Percentiles rank a stretch among this genome's conserved stretches.
These are phyloP conservation scores for Paraleonurus japonicus DNA, from an alignment of 257 asterid genomes.

Conservation along the genomic window DNA sequence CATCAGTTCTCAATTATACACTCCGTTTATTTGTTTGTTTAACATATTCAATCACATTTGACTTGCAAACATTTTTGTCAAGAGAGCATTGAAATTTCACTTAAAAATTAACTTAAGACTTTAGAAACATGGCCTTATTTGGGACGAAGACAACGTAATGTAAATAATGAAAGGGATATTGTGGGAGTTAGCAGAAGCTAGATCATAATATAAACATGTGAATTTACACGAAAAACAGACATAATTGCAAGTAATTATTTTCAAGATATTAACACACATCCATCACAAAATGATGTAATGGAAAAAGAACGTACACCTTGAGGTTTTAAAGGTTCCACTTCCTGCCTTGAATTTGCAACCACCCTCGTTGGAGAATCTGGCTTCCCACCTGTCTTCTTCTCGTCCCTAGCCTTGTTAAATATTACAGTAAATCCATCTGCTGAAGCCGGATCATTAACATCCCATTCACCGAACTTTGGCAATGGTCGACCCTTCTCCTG, in stretches of 20 bases:
- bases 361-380: slow-evolving; percentile 82
- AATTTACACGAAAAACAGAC: not conserved
- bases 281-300: not conserved
- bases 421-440: slow-evolving; percentile 98
- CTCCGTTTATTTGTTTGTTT: not conserved
- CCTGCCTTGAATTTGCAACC: slow-evolving; percentile 47
- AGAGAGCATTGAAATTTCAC: not conserved
- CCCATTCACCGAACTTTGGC: slow-evolving; percentile 99
- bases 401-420: slow-evolving; percentile 95
- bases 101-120: not conserved
- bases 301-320: slow-evolving; percentile 66
- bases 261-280: not conserved
- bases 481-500: slow-evolving; percentile 92
- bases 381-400: slow-evolving; percentile 91
- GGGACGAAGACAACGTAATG: not conserved
- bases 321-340: slow-evolving; percentile 66
- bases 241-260: not conserved
- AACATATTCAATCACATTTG: not conserved
- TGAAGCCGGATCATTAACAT: slow-evolving; percentile 94
- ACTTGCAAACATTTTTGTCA: not conserved
- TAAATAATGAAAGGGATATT: not conserved
- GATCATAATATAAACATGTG: not conserved
- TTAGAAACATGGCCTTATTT: not conserved
- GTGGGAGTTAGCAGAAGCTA: not conserved
- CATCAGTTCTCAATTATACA: not conserved